Evolutionary conservation across 139 green algal genomes (phyloP).

Genomic region (Chlamydomonas schloesseri): DNA sequence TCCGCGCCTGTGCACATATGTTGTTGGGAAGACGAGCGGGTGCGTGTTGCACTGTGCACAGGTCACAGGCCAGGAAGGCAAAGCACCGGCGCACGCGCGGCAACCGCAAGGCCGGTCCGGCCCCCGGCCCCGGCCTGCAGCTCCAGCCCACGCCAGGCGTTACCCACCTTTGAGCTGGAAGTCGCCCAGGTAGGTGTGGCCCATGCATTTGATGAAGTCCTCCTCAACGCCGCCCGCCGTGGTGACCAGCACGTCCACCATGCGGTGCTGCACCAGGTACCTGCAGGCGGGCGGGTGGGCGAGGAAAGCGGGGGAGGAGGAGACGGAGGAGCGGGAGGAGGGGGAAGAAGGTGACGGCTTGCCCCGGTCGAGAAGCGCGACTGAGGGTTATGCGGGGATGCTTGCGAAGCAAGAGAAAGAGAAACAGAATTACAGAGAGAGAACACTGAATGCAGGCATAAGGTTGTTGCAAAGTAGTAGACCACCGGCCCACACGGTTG

Average conservation of each 20-base stretch:
- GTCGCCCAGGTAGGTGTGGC: constrained; percentile 93
- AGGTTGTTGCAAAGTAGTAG: neutral
- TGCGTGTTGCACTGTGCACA: too few relatives aligned
- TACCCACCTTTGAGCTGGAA: constrained; percentile 77
- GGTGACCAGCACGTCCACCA: constrained; percentile 97
- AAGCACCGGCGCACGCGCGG: too few relatives aligned
- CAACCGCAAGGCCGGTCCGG: too few relatives aligned
- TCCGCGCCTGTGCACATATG: constrained; percentile 82
- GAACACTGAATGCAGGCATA: too few relatives aligned
- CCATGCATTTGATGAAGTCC: constrained; percentile 99
- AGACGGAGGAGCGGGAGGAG: neutral
- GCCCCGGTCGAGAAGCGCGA: too few relatives aligned
- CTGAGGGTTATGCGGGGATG: too few relatives aligned
- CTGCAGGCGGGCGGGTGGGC: constrained; percentile 30
- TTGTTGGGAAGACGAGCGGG: too few relatives aligned
- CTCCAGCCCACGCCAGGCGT: too few relatives aligned
- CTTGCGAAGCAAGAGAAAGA: too few relatives aligned
- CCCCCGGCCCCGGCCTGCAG: too few relatives aligned
- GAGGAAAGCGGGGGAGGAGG: neutral
- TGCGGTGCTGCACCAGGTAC: constrained; percentile 87
- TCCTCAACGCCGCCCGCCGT: constrained; percentile 98
- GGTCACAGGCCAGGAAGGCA: too few relatives aligned
- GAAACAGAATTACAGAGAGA: neutral
- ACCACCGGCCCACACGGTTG: too few relatives aligned
- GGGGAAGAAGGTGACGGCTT: neutral